Evolutionary conservation across 2,329 filamentous ascomycete genomes (phyloP).

Genomic region (Fusarium musae): DNA sequence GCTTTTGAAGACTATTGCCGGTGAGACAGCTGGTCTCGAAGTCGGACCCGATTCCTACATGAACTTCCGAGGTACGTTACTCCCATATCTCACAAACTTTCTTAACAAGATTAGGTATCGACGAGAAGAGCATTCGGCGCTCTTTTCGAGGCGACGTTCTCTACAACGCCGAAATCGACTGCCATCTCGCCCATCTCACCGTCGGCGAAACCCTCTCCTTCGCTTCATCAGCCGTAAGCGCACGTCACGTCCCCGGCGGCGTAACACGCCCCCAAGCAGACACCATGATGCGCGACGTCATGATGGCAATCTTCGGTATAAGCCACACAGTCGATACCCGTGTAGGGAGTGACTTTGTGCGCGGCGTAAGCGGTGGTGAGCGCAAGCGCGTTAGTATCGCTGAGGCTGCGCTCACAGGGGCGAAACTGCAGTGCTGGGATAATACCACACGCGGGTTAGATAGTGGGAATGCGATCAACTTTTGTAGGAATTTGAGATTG

Average conservation of each 20-base stretch:
- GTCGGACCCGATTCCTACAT: slow-evolving; percentile 48
- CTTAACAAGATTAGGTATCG: slow-evolving; percentile 37
- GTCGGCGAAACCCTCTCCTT: slow-evolving; percentile 73
- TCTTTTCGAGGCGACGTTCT: slow-evolving; percentile 66
- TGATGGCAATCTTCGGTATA: slow-evolving; percentile 82
- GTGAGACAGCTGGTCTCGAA: slow-evolving; percentile 58
- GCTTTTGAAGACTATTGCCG: slow-evolving; percentile 65
- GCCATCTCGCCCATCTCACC: slow-evolving; percentile 74
- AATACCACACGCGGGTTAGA: slow-evolving; percentile 47
- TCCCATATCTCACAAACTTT: rapidly evolving
- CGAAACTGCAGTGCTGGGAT: slow-evolving; percentile 49
- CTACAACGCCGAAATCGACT: slow-evolving; percentile 73
- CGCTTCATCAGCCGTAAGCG: slow-evolving; percentile 62
- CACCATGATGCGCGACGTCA: slow-evolving; percentile 58
- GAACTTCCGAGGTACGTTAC: slow-evolving; percentile 61
- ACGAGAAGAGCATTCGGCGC: slow-evolving; percentile 51
- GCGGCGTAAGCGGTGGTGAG: slow-evolving; percentile 82
- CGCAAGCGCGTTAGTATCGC: slow-evolving; percentile 82
- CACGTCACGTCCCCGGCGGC: slow-evolving; percentile 59
- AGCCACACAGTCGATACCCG: slow-evolving; percentile 76
- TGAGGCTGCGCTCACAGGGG: slow-evolving; percentile 62
- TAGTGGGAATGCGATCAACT: slow-evolving; percentile 45
- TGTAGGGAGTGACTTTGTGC: slow-evolving; percentile 75
- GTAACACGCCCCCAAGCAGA: slow-evolving; percentile 28
- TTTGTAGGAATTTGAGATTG: slow-evolving; percentile 41